Conservation (phyloP, 208 protist genomes). For the Wallacemonas sp. region DNA sequence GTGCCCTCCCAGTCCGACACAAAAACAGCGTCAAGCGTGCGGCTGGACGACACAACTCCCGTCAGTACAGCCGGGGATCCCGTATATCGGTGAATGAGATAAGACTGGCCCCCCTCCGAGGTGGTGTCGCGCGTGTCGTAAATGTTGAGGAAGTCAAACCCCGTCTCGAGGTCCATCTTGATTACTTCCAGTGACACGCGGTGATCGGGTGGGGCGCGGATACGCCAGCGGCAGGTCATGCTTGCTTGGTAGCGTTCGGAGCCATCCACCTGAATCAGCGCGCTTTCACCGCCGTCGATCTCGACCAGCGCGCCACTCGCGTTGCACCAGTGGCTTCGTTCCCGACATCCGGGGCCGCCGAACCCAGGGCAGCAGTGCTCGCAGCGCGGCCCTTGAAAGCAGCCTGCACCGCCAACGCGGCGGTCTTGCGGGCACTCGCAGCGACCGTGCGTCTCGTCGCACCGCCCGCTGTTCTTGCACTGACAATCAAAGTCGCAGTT, state of each 20-base stretch:
- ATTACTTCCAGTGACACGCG: slow-evolving; percentile 40
- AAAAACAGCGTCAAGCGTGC: slow-evolving; percentile 45
- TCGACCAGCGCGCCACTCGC: slow-evolving; percentile 30
- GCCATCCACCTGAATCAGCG: slow-evolving; percentile 70
- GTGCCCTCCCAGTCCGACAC: slow-evolving; percentile 45
- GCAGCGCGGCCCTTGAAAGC: slow-evolving; percentile 58
- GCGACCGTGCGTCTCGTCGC: slow-evolving; percentile 38
- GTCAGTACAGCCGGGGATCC: background rate
- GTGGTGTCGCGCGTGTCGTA: slow-evolving; percentile 32
- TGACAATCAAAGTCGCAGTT: slow-evolving; percentile 61
- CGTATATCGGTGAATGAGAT: background rate
- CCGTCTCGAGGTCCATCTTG: slow-evolving; percentile 33
- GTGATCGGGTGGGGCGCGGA: slow-evolving; percentile 31
- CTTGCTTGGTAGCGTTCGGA: slow-evolving; percentile 50
- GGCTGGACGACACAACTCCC: slow-evolving; percentile 22
- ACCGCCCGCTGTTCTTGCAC: slow-evolving; percentile 55
- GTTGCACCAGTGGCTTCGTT: slow-evolving; percentile 77
- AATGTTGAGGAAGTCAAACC: slow-evolving; percentile 37
- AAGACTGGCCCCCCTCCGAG: background rate
- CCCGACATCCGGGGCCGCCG: slow-evolving; percentile 48
- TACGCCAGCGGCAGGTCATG: slow-evolving; percentile 52
- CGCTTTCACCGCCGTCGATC: slow-evolving; percentile 31
- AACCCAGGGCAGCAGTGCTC: slow-evolving; percentile 74
- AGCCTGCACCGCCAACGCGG: slow-evolving; percentile 31
- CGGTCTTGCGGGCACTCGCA: slow-evolving; percentile 48